phyloP scores from a whole-genome alignment of 148 eudicot species.

The Dysphania ambrosioides region DNA sequence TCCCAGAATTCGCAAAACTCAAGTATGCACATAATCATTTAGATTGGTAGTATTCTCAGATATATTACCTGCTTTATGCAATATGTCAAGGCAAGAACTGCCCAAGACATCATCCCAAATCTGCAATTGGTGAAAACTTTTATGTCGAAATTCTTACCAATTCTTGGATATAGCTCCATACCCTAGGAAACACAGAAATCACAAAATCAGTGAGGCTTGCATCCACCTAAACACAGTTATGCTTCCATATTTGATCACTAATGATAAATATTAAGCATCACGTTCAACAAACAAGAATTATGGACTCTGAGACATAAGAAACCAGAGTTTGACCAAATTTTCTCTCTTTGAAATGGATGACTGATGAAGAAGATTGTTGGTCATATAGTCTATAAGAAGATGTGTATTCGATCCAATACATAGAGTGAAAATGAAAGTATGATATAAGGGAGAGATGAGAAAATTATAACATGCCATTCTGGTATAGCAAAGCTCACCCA shows the following conservation, averaged over 20 bases:
- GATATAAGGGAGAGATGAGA: neutral
- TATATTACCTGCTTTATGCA: conserved; percentile 83
- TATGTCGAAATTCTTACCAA: conserved; percentile 84
- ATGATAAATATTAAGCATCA: neutral
- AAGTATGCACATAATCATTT: conserved; percentile 3
- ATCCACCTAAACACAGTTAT: neutral
- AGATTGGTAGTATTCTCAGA: neutral
- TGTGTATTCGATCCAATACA: neutral
- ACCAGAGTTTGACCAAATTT: too few relatives aligned
- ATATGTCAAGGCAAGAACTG: conserved; percentile 94
- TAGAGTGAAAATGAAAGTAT: neutral
- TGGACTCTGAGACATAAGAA: too few relatives aligned
- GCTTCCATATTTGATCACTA: neutral
- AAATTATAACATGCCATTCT: neutral
- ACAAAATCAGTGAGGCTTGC: conserved; percentile 9
- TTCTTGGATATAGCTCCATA: conserved; percentile 96
- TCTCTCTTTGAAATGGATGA: too few relatives aligned
- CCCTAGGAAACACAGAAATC: conserved; percentile 49
- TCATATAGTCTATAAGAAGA: too few relatives aligned
- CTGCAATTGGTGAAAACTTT: conserved; percentile 97
- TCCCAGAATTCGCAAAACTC: neutral
- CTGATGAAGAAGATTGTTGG: too few relatives aligned
- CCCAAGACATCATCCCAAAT: conserved; percentile 99
- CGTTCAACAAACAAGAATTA: neutral
- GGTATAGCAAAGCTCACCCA: conserved; percentile 59